phyloP scores from a whole-genome alignment of 345 rosid genomes.

The Salix suchowensis region DNA sequence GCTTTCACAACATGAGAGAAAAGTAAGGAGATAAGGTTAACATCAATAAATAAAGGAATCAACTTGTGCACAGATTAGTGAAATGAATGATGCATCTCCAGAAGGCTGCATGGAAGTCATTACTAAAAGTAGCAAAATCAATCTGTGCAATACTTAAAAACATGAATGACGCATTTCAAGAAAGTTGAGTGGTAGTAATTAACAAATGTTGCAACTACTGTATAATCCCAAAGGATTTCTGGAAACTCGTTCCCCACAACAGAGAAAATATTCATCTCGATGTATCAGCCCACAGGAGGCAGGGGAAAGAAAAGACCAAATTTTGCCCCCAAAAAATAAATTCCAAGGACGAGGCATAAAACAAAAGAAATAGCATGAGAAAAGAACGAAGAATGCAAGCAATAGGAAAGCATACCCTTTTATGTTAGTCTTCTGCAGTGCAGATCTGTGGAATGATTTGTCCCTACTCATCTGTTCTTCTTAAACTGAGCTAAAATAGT shows the following conservation, averaged over 20 bases:
- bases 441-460: slow-evolving; percentile 92
- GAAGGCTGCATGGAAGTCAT: background rate
- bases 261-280: background rate
- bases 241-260: background rate
- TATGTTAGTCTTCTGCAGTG: slow-evolving; percentile 87
- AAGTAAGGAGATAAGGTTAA: background rate
- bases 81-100: background rate
- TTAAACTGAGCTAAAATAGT: slow-evolving; percentile 77
- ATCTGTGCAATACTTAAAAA: background rate
- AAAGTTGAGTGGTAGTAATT: background rate
- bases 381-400: background rate
- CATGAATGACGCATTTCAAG: background rate
- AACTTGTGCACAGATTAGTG: background rate
- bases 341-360: background rate
- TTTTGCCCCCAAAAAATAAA: background rate
- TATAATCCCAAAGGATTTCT: background rate
- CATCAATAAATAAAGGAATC: background rate
- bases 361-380: background rate
- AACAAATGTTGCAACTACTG: background rate
- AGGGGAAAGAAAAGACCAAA: background rate
- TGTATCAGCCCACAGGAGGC: background rate
- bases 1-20: slow-evolving; percentile 25
- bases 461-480: slow-evolving; percentile 83
- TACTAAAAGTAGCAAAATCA: background rate
- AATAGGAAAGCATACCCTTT: slow-evolving; percentile 47